Evolutionary conservation across 306 rosid genomes (phyloP).

Genomic region (Rosa rugosa): DNA sequence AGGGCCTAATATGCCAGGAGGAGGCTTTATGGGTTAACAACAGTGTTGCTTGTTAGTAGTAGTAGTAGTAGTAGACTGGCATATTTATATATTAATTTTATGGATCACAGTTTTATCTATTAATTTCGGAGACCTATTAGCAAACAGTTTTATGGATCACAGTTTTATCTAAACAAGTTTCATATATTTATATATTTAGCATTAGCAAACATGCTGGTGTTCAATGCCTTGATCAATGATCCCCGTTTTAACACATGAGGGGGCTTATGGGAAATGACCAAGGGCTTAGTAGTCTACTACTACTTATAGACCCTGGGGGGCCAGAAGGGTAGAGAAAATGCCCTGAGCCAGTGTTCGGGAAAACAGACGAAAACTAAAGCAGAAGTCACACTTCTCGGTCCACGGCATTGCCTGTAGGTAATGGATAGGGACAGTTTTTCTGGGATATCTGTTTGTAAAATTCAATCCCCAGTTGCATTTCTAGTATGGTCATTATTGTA

Average conservation of each 20-base stretch:
- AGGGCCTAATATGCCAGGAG: conserved; percentile 71
- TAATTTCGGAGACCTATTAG: background rate
- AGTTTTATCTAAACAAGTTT: background rate
- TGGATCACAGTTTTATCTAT: background rate
- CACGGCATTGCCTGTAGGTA: background rate
- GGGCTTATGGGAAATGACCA: background rate
- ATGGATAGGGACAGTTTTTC: background rate
- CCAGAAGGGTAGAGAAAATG: too few species aligned
- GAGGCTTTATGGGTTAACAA: conserved; percentile 68
- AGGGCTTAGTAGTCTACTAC: background rate
- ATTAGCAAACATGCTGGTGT: background rate
- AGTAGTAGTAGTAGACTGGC: background rate
- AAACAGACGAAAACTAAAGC: background rate
- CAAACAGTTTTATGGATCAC: background rate
- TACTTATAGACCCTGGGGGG: background rate
- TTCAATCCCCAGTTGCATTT: background rate
- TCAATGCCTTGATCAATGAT: background rate
- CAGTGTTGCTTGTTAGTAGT: background rate
- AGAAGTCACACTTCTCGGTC: background rate
- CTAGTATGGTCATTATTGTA: background rate
- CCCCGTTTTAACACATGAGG: background rate
- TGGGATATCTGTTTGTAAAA: background rate
- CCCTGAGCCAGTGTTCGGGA: background rate
- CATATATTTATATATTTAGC: background rate
- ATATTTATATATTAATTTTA: background rate